These are phyloP conservation scores for Puccinia sorghi DNA, from an alignment of 1,284 basidiomycete genomes.

Conservation along the genomic window DNA sequence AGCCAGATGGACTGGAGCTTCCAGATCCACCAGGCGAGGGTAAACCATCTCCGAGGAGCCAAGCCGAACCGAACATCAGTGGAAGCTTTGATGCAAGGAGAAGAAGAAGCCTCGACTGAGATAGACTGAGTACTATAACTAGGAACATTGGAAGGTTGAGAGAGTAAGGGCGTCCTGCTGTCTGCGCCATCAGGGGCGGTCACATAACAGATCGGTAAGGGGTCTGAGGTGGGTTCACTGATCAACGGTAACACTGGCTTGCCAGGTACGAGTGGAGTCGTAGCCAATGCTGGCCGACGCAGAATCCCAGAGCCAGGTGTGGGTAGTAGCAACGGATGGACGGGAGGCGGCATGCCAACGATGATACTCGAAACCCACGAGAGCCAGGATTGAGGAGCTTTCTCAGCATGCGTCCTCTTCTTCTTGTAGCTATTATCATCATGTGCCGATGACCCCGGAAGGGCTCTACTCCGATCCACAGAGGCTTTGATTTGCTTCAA, in stretches of 20 bases:
- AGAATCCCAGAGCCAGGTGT: slow-evolving; percentile 18
- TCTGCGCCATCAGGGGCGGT: slow-evolving; percentile 1
- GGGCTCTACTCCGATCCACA: not conserved
- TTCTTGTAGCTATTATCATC: not conserved
- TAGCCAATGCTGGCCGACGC: not conserved
- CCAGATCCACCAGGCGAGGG: slow-evolving; percentile 21
- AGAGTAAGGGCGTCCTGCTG: slow-evolving; percentile 20
- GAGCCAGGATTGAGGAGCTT: slow-evolving; percentile 22
- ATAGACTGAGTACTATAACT: not conserved
- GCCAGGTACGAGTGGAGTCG: not conserved
- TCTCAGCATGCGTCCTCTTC: slow-evolving; percentile 6
- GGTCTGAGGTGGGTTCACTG: not conserved
- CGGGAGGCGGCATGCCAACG: slow-evolving; percentile 13
- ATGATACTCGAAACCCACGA: slow-evolving; percentile 27
- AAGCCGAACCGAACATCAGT: slow-evolving; percentile 15
- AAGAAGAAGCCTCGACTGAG: not conserved
- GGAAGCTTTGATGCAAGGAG: not conserved
- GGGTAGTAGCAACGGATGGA: not conserved
- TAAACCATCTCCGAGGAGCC: slow-evolving; percentile 29
- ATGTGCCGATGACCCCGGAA: not conserved
- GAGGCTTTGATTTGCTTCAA: not conserved
- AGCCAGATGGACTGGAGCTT: slow-evolving; percentile 9
- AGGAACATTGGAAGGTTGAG: not conserved
- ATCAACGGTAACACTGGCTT: not conserved
- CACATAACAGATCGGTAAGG: not conserved